Base-by-base conservation (phyloP, 495 filamentous ascomycete genomes). In the Hyaloscypha hepaticicola region DNA sequence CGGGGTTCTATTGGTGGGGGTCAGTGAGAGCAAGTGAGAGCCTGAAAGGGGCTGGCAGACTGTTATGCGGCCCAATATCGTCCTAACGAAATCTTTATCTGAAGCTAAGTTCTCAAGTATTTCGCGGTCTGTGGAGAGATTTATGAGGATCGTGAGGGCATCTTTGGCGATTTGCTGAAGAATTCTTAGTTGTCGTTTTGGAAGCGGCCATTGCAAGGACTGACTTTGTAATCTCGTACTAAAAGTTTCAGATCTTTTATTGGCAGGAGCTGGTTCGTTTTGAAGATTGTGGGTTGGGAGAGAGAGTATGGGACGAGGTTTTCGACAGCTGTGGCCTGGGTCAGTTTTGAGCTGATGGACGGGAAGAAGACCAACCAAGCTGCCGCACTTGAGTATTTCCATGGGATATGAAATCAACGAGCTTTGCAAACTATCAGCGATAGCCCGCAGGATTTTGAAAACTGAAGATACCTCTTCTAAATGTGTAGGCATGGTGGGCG, bases 61-160 rank as follows among this genome's bases (percentile, higher is more conserved):
- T 58, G 88, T 90, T 58, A 96, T 75, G 70, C 90, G 86, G 34
- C 66, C 70, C 16, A 97, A 76, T 33, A 96, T 71, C 1, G 85
- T 82, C 66, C 90, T 90, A 11, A 98, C 68, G 70, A 97, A 96
- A 26, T 79, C 82, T 66, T 96, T 89, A 74, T 98, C 95, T 21
- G 83, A 84, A 1, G 86, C 89, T 25, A 98, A 82, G 62, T 76
- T 76, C 68, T 87, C 80, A 41, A 96, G 76, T 19, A 97, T 81
- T 50, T 91, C 90, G 6, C 74, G 76, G 68, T 97, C 92, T 24
- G 83, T 82, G 14, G 93, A 91, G 41, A 99, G 82, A 74, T 99
- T 99, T 74, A 98, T 87, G 49, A 99, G 83, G 57, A 97, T 96
- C 11, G 87, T 95, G 63, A 98, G 76, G n/a, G 89, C 94, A 82